Evolutionary conservation across 345 rosid species (phyloP), one percentile per base, ranked within the genome.

Genomic region (Camelina hispida): DNA sequence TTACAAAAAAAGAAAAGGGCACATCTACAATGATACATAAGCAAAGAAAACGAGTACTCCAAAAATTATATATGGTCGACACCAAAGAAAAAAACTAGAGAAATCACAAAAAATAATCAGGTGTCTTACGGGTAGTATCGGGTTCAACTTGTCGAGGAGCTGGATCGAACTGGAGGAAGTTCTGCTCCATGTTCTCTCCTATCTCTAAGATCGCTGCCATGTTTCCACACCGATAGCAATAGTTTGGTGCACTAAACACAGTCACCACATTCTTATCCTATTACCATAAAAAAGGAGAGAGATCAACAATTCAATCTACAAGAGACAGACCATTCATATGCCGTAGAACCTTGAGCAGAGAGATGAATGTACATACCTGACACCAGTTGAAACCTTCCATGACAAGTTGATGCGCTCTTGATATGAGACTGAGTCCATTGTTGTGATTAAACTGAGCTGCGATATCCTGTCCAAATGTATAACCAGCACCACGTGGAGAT

Each of bases 381-480:
- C 88, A 80, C 96, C 96, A 91, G 77, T 91, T 91, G 73, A 76
- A 91, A 66, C 96, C 96, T 78, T 91, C 96, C 96, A 91, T 91
- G 66, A 91, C 94, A 76, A 91, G 94, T 73, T 88, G 92, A 82
- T 91, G 97, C 60, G 97, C 97, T 75, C 97, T 84, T 38, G 97
- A 88, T 62, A 91, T 88, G 75, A 91, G 87, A 62, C 72, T 80
- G 47, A 91, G 91, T 42, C 90, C 93, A 71, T 91, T 91, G 32
- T 88, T 88, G 73, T 88, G 92, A 66, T 91, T 91, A 84, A 91
- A 88, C 55, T 87, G 88, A 25, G 81, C 57, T 35, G 94, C 89
- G 5, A 91, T 87, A 69, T 91, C 96, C 62, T 89, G 96, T 52
- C 83, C 83, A 60, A 80, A 80, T 28, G 83, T 80, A 44, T 80